Evolutionary conservation across 768 basidiomycete species (phyloP), one percentile per base, ranked within the genome.

Genomic region (Ramaria sp.): DNA sequence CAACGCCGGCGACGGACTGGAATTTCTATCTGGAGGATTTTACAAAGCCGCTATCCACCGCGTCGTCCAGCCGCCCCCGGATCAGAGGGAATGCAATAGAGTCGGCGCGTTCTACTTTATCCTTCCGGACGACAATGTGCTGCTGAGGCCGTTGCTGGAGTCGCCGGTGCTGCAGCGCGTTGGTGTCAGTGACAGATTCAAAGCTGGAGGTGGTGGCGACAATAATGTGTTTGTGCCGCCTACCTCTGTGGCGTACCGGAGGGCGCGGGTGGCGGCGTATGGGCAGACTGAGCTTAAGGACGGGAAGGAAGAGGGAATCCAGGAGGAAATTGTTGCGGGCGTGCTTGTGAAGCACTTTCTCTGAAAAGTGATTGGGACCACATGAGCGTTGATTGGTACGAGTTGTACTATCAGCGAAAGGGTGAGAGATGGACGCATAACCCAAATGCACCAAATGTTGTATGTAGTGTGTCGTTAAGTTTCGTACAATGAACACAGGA

Each of bases 11-110:
- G 81, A 82, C 56, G 73, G 74, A 0, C 61, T 84, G 58, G 75
- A 82, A 50, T 78, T 82, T 60, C 69, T 83, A 20, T 78, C 78
- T 1, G 79, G 81, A 0, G 79, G 79, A 1, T 81, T 69, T 58
- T 82, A 82, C 64, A 73, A 70, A 30, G 76, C 73, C 12, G 82
- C 81, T 1, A 75, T 81, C 48, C 81, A 83, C 59, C 75, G 80
- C 13, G 80, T 83, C 16, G 69, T 79, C 3, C 77, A 77, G 59
- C 82, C 80, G 1, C 81, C 80, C 9, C 59, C 62, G 0, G 79
- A 81, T 56, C 81, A 83, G 58, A 73, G 66, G 28, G 63, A 61
- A 28, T 65, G 70, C 57, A 68, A 74, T 15, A 76, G 81, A 8
- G 68, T 82, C 1, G 80, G 81, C 0, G 69, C 74, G 2, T 81